Base-by-base conservation (phyloP, 805 yeast species). In the Wickerhamiella allomyrinae region DNA sequence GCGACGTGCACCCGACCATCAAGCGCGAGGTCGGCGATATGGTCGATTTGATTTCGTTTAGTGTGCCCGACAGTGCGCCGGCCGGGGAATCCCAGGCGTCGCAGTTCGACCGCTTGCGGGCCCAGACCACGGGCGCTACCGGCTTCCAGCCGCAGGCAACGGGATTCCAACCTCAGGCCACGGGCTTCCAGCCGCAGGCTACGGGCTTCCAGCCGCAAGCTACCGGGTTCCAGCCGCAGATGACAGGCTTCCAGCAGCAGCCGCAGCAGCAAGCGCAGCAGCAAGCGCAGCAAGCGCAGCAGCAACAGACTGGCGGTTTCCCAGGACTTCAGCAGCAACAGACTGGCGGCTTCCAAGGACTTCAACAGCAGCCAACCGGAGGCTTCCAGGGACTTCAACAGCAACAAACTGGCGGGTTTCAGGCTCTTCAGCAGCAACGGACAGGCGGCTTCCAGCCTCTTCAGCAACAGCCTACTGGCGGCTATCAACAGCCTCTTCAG, bases 11-110 rank as follows among this genome's bases (percentile, higher is more conserved):
- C 23, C 70, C 71, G 17, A 76, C 72, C 47, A 75, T 85, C 63
- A 68, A 69, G 55, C 82, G 80, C 56, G 96, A 89, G 60, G 95
- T 89, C 10, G 73, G 77, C 46, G 79, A 91, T 46, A 81, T 87
- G 62, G 87, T 87, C 31, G 95, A 86, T 60, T 83, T 85, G 23
- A 87, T 89, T 53, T 81, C 76, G 53, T 79, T 86, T 56, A 69
- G 76, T 40, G 74, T 84, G 41, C 85, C 83, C 1, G 89, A 78
- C 14, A 17, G 14, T 15, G 46, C 42, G 38, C 35, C 41, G 33
- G 20, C 45, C 21, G 40, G 39, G 20, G 21, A 20, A 22, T 39
- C 43, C 39, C 43, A 39, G 43, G 37, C 46, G n/a, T 38, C 29
- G 24, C 17, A 19, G 40, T 22, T 46, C 22, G 44, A 43, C 27